These are phyloP conservation scores for Daphne laureola DNA, from an alignment of 441 rosid genomes.

Conservation along the genomic window DNA sequence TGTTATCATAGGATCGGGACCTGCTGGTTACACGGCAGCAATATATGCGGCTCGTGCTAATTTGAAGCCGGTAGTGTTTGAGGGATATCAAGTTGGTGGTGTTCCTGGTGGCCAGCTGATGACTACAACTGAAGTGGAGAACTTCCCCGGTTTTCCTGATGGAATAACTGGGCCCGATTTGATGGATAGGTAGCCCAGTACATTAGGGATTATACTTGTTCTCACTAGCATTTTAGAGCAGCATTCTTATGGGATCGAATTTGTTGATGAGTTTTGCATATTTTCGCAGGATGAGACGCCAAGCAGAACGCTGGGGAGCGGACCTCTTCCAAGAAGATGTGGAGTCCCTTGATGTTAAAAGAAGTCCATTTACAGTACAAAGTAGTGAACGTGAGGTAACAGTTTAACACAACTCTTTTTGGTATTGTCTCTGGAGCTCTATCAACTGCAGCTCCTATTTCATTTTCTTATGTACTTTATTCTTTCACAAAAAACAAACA, in stretches of 20 bases:
- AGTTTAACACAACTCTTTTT: slow-evolving; percentile 13
- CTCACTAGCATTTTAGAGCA: too few species aligned
- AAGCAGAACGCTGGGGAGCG: slow-evolving; percentile 99
- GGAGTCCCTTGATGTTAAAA: slow-evolving; percentile 55
- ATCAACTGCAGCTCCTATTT: too few species aligned
- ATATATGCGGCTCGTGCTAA: slow-evolving; percentile 97
- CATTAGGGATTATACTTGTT: not conserved
- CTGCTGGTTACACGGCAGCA: slow-evolving; percentile 96
- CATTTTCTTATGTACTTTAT: too few species aligned
- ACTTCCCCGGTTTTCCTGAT: slow-evolving; percentile 95
- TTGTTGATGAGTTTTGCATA: slow-evolving; percentile 14
- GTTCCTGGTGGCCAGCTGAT: slow-evolving; percentile 98
- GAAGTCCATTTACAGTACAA: slow-evolving; percentile 64
- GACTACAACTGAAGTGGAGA: slow-evolving; percentile 98
- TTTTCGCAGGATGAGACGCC: slow-evolving; percentile 67
- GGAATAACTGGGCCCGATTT: slow-evolving; percentile 98
- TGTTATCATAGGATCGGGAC: slow-evolving; percentile 93
- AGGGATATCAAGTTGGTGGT: slow-evolving; percentile 94
- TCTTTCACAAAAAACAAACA: too few species aligned
- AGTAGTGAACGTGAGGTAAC: slow-evolving; percentile 87
- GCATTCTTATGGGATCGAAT: slow-evolving; percentile 3
- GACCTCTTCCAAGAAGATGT: slow-evolving; percentile 90
- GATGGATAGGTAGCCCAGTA: slow-evolving; percentile 67
- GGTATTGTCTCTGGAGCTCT: not conserved
- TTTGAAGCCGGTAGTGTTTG: slow-evolving; percentile 95